Conservation (phyloP, 2,329 filamentous ascomycete genomes). For the Colletotrichum musicola region DNA sequence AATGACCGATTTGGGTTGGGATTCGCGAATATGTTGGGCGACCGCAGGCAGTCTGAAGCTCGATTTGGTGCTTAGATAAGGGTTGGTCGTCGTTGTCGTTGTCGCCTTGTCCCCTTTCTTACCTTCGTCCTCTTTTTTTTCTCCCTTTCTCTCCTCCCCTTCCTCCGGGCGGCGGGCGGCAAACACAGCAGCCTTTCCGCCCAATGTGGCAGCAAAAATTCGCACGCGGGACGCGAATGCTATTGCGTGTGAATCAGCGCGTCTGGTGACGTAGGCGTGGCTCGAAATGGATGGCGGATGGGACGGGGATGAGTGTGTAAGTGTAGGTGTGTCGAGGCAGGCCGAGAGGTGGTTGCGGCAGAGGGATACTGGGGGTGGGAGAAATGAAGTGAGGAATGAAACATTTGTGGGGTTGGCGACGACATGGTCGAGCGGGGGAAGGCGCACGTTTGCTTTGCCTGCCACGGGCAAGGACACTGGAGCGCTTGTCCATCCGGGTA, state of each 20-base stretch:
- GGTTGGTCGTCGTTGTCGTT: neutral
- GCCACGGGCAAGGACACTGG: neutral
- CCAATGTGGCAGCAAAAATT: neutral
- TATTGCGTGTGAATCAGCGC: constrained; percentile 2
- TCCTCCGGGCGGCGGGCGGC: constrained; percentile 14
- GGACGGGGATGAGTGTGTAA: constrained; percentile 29
- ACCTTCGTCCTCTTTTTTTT: neutral
- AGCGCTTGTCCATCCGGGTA: too few relatives aligned
- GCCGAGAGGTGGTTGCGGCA: constrained; percentile 1
- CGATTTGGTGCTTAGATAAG: neutral
- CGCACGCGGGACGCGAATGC: constrained; percentile 19
- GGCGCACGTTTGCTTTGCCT: constrained; percentile 21
- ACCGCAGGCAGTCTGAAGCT: neutral
- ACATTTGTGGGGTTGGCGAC: constrained; percentile 42
- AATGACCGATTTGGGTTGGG: neutral
- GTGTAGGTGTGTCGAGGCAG: constrained; percentile 21
- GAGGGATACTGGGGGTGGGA: constrained; percentile 35
- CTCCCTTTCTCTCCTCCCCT: constrained; percentile 5
- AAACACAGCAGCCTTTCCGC: constrained; percentile 16
- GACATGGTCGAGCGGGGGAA: constrained; percentile 50
- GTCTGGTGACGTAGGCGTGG: neutral
- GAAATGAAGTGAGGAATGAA: constrained; percentile 41
- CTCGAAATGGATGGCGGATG: neutral
- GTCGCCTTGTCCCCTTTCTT: neutral
- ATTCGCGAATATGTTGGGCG: neutral